Evolutionary conservation across 106 monocot species (phyloP), one percentile per base, ranked within the genome.

Genomic region (Dioscorea zingiberensis): DNA sequence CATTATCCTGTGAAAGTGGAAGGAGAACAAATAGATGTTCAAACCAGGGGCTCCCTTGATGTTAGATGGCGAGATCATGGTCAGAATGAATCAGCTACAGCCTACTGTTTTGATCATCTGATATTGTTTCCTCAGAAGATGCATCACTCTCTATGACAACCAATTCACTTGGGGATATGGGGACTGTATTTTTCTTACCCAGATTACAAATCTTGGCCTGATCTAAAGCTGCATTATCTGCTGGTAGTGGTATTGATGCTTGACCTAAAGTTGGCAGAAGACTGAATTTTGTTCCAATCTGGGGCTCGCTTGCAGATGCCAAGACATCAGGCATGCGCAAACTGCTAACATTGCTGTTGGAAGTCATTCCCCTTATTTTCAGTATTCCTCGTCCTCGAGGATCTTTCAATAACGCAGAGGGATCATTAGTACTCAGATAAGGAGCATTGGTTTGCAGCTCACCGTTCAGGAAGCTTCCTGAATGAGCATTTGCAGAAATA

Each of bases 51-150:
- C 6, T 38, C 1, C 4, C 38, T 38, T 38, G 30, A 30, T 38
- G 38, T 38, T 10, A 38, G 38, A 1, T 6, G 4, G 38, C 38
- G 38, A 38, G 38, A 38, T 38, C 38, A 38, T 38, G 9, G 4
- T 6, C 4, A 2, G 38, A 10, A 8, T 0, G 21, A 27, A 47
- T 17, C 27, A 67, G 27, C 62, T 69, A 81, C 24, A 17, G 22
- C 69, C 62, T 76, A 54, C 51, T 55, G 58, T 38, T 64, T 27
- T 78, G 74, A 54, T 87, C 67, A 73, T 90, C 94, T 18, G 94
- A 94, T 69, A 94, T 84, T 6, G 94, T 94, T 64, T 90, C 87
- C 75, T 94, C 94, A 27, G 94, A 94, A 53, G 90, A 84, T 3
- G 70, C 80, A 76, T 81, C 87, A 17, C 77, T 77, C 25, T 90